Evolutionary conservation across 192 early-diverging fungal species (phyloP).

Genomic region (Coemansia umbellata): DNA sequence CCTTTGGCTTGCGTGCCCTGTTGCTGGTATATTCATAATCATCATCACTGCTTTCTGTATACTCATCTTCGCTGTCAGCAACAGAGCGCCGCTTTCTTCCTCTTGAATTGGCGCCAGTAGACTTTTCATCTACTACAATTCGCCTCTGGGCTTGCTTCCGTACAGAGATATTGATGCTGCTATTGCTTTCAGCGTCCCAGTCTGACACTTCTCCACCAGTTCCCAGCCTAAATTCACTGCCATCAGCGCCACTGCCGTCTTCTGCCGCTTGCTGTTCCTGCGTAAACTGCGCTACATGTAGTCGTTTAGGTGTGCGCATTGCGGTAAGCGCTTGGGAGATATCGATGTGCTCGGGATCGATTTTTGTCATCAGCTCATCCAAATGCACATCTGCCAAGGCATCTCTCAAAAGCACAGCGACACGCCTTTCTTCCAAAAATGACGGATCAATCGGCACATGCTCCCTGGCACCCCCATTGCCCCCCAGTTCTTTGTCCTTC

Average conservation of each 20-base stretch:
- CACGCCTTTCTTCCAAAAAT: slow-evolving; percentile 35
- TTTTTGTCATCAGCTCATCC: slow-evolving; percentile 18
- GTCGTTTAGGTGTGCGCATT: slow-evolving; percentile 4
- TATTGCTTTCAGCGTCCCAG: background rate
- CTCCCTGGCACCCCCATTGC: background rate
- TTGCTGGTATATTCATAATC: background rate
- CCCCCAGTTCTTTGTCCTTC: background rate
- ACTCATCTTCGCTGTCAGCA: background rate
- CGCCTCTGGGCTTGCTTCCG: background rate
- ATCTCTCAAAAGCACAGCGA: slow-evolving; percentile 28
- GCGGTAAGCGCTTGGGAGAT: slow-evolving; percentile 7
- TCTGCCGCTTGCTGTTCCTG: background rate
- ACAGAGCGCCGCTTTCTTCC: background rate
- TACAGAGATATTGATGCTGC: no score
- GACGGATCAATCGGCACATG: slow-evolving; percentile 28
- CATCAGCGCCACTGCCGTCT: background rate
- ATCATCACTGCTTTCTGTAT: background rate
- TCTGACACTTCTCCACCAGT: slow-evolving; percentile 3
- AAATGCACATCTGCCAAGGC: slow-evolving; percentile 16
- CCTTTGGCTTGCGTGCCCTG: background rate
- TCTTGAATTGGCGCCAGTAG: background rate
- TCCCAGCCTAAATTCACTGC: slow-evolving; percentile 7
- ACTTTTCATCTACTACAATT: background rate
- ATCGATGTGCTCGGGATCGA: slow-evolving; percentile 23
- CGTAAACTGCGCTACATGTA: background rate